phyloP scores from a whole-genome alignment of 768 basidiomycete species.

The Cystobasidium tubakii region DNA sequence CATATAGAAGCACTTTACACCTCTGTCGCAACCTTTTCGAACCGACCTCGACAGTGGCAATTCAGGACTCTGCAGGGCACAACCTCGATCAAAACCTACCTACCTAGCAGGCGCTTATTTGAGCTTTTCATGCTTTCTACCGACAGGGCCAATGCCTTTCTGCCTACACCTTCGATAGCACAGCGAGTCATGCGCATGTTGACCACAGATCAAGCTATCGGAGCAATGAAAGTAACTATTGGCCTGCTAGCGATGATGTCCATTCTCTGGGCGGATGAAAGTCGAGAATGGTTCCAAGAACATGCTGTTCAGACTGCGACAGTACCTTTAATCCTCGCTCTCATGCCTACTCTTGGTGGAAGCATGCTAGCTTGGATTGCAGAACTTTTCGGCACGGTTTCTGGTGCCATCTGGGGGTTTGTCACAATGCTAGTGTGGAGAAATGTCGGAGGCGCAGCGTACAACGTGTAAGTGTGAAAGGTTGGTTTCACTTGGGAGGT shows the following conservation, averaged over 20 bases:
- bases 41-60: background rate
- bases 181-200: constrained; percentile 7
- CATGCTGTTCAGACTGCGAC: background rate
- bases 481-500: no score
- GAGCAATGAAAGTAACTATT: background rate
- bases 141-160: background rate
- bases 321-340: background rate
- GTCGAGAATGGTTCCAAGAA: background rate
- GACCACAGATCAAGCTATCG: background rate
- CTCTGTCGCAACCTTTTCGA: background rate
- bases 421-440: constrained; percentile 5
- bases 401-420: background rate
- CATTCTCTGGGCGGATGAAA: background rate
- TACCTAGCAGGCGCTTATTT: background rate
- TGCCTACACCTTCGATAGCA: background rate
- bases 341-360: constrained; percentile 5
- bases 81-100: background rate
- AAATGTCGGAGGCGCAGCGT: background rate
- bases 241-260: background rate
- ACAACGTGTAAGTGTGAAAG: background rate
- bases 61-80: background rate
- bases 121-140: background rate
- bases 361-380: constrained; percentile 9
- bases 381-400: background rate
- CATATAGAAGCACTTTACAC: background rate